These are phyloP conservation scores for Kandelia obovata DNA, from an alignment of 345 rosid genomes.

Conservation along the genomic window DNA sequence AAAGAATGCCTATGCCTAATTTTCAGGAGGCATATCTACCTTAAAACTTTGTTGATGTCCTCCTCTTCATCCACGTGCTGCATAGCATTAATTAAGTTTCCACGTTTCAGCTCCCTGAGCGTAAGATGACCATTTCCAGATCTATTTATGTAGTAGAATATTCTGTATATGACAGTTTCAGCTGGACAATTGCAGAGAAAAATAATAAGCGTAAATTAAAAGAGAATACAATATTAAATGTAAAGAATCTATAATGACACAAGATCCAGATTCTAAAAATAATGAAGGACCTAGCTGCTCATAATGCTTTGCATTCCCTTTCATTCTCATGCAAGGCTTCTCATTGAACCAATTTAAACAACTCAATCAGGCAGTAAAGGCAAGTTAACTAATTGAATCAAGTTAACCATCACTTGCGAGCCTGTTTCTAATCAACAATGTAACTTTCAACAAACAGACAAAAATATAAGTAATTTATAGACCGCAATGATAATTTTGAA, in stretches of 20 bases:
- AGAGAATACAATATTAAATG: neutral
- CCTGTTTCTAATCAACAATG: neutral
- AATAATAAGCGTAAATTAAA: slow-evolving; percentile 20
- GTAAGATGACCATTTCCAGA: slow-evolving; percentile 80
- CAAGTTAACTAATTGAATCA: neutral
- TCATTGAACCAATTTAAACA: slow-evolving; percentile 1
- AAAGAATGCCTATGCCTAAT: slow-evolving; percentile 6
- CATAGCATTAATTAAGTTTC: slow-evolving; percentile 82
- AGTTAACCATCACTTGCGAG: neutral
- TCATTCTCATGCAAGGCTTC: neutral
- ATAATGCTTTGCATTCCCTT: slow-evolving; percentile 3
- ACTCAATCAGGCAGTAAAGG: neutral
- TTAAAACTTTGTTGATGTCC: slow-evolving; percentile 92
- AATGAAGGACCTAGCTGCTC: neutral
- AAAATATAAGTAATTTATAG: too few species aligned
- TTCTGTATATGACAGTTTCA: slow-evolving; percentile 97
- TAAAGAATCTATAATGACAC: neutral
- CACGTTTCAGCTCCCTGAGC: slow-evolving; percentile 87
- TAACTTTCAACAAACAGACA: too few species aligned
- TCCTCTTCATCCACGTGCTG: slow-evolving; percentile 96
- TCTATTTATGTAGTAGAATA: slow-evolving; percentile 89
- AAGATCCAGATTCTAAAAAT: neutral
- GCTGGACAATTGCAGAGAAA: slow-evolving; percentile 51
- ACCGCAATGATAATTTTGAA: too few species aligned
- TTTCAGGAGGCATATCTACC: slow-evolving; percentile 39